Percentiles rank a stretch among this genome's conserved stretches.
These are phyloP conservation scores for Hypoxylon lienhwacheense DNA, from an alignment of 495 filamentous ascomycete genomes.

Conservation along the genomic window DNA sequence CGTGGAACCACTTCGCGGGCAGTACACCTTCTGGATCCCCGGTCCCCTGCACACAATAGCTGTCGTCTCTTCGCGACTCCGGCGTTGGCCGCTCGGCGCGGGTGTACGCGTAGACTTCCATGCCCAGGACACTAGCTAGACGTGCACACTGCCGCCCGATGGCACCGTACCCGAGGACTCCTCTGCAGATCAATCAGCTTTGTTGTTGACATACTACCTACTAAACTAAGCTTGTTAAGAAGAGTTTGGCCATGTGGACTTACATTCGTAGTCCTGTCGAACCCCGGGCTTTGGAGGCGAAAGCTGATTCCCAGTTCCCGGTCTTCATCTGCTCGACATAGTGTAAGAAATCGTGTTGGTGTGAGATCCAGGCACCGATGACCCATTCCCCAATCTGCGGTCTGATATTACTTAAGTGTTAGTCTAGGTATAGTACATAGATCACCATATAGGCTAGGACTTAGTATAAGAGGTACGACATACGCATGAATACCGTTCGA, in stretches of 20 bases:
- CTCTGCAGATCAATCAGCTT: constrained; percentile 19
- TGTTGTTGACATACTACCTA: not conserved
- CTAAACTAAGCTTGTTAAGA: not conserved
- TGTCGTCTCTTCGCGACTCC: constrained; percentile 58
- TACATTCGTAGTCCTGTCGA: constrained; percentile 42
- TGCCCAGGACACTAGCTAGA: constrained; percentile 68
- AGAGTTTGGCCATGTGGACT: not conserved
- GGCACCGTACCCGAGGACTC: constrained; percentile 48
- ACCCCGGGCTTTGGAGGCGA: constrained; percentile 26
- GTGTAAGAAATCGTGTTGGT: constrained; percentile 36
- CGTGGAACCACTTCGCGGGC: constrained; percentile 72
- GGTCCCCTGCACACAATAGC: constrained; percentile 72
- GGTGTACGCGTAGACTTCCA: constrained; percentile 79
- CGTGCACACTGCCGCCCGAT: constrained; percentile 69
- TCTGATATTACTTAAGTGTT: constrained; percentile 5
- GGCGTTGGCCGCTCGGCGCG: constrained; percentile 58
- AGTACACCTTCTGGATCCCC: constrained; percentile 74
- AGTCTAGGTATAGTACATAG: too few relatives aligned
- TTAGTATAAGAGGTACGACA: not conserved
- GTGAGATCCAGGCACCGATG: constrained; percentile 43
- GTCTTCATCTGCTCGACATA: constrained; percentile 29
- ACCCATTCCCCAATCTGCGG: constrained; percentile 53
- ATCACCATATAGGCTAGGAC: not conserved
- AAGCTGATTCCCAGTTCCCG: constrained; percentile 18
- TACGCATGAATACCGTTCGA: constrained; percentile 35